Percentiles rank a stretch among this genome's conserved stretches.
These are phyloP conservation scores for Xylariales sp. DNA, from an alignment of 2,329 filamentous ascomycete species.

Conservation along the genomic window DNA sequence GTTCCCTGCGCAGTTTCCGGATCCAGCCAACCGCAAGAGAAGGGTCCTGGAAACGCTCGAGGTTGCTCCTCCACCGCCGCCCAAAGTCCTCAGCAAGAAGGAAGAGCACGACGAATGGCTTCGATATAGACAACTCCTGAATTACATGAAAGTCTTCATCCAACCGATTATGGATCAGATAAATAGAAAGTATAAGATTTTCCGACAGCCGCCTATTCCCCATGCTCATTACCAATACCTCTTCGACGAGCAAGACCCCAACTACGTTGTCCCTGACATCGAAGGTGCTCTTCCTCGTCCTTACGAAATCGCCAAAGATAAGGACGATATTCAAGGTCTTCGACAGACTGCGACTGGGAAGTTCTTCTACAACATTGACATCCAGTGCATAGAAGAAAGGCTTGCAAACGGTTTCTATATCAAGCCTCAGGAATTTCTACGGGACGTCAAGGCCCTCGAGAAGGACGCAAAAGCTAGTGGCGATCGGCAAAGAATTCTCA, in stretches of 20 bases:
- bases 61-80: slow-evolving; percentile 67
- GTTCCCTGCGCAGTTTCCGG: slow-evolving; percentile 79
- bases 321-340: slow-evolving; percentile 71
- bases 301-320: slow-evolving; percentile 75
- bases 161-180: slow-evolving; percentile 98
- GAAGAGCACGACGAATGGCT: slow-evolving; percentile 78
- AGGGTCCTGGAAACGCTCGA: slow-evolving; percentile 73
- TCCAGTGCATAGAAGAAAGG: slow-evolving; percentile 90
- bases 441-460: slow-evolving; percentile 77
- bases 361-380: slow-evolving; percentile 88
- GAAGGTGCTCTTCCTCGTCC: slow-evolving; percentile 59
- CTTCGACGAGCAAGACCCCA: slow-evolving; percentile 76
- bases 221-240: slow-evolving; percentile 73
- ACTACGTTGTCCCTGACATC: slow-evolving; percentile 57
- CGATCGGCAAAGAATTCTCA: slow-evolving; percentile 78
- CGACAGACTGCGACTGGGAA: slow-evolving; percentile 71
- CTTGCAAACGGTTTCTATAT: slow-evolving; percentile 96
- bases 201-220: slow-evolving; percentile 74
- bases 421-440: slow-evolving; percentile 80
- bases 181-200: slow-evolving; percentile 83
- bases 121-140: slow-evolving; percentile 77
- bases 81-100: slow-evolving; percentile 65
- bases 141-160: slow-evolving; percentile 80
- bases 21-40: slow-evolving; percentile 81
- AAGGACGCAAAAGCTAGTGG: slow-evolving; percentile 79